Percentiles rank a stretch among this genome's conserved stretches.
Conservation (phyloP, 1,139 yeast genomes). For the Arxiozyma bovina region DNA sequence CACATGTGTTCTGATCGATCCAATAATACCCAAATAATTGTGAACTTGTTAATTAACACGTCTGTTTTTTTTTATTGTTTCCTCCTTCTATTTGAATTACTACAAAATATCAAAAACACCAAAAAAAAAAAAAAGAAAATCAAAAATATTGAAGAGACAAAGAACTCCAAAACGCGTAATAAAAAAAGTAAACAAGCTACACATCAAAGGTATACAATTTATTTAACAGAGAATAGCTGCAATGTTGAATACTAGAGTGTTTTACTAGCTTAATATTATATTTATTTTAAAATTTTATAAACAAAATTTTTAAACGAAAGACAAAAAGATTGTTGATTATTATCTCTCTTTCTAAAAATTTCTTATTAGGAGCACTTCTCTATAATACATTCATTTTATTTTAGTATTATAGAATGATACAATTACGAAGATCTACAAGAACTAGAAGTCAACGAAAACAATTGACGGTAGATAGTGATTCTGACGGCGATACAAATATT, state of each 20-base stretch:
- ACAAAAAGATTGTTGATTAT: neutral
- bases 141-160: too few relatives aligned
- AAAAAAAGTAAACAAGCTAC: neutral
- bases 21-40: too few relatives aligned
- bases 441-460: neutral
- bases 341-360: neutral
- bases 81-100: neutral
- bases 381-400: too few relatives aligned
- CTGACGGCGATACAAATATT: constrained; percentile 1
- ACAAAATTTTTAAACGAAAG: neutral
- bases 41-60: neutral
- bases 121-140: too few relatives aligned
- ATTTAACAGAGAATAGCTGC: neutral
- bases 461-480: neutral
- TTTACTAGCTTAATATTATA: too few relatives aligned
- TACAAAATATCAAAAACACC: neutral
- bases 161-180: neutral
- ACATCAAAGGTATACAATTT: neutral
- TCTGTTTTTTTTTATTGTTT: neutral
- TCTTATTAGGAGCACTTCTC: neutral
- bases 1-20: neutral
- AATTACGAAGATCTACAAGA: constrained; percentile 7
- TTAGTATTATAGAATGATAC: neutral
- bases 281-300: too few relatives aligned
- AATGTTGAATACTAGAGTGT: neutral